Evolutionary conservation across 805 yeast species (phyloP).

Genomic region (Hanseniaspora vineae): DNA sequence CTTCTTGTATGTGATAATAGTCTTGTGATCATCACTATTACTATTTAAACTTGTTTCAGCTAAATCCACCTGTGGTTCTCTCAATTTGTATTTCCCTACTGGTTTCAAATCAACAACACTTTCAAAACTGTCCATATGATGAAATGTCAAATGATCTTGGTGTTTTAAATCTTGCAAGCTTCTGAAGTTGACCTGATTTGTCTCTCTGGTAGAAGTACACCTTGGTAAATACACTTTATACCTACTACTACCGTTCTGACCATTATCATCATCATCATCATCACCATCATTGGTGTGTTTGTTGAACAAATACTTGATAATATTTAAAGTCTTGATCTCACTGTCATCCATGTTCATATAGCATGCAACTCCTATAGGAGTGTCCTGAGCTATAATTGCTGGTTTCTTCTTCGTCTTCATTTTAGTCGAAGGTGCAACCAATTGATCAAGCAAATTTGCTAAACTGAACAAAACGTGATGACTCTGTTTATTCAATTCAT

Average conservation of each 20-base stretch:
- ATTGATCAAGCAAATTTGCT: background rate
- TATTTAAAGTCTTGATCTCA: slow-evolving; percentile 49
- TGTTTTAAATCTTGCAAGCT: slow-evolving; percentile 5
- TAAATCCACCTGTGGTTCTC: slow-evolving; percentile 41
- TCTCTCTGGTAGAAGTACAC: slow-evolving; percentile 25
- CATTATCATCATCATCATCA: no score
- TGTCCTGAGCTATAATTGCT: no score
- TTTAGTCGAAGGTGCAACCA: slow-evolving; percentile 7
- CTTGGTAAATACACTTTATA: slow-evolving; percentile 43
- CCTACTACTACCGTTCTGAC: no score
- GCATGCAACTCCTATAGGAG: slow-evolving; percentile 35
- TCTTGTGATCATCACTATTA: no score
- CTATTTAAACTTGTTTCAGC: no score
- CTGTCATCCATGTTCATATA: slow-evolving; percentile 66
- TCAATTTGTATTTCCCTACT: slow-evolving; percentile 50
- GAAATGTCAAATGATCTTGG: slow-evolving; percentile 42
- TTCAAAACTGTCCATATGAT: slow-evolving; percentile 30
- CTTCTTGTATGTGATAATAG: no score
- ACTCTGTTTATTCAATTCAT: slow-evolving; percentile 18
- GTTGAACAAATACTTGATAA: slow-evolving; percentile 41
- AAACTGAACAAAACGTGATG: slow-evolving; percentile 7
- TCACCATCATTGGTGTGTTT: slow-evolving; percentile 25
- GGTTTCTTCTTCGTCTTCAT: no score
- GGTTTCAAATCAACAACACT: slow-evolving; percentile 42
- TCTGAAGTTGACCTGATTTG: slow-evolving; percentile 16